A percentile compares a stretch with the other conserved stretches of the same genome.
phyloP scores from a whole-genome alignment of 805 yeast genomes.

The Pichia manshurica region DNA sequence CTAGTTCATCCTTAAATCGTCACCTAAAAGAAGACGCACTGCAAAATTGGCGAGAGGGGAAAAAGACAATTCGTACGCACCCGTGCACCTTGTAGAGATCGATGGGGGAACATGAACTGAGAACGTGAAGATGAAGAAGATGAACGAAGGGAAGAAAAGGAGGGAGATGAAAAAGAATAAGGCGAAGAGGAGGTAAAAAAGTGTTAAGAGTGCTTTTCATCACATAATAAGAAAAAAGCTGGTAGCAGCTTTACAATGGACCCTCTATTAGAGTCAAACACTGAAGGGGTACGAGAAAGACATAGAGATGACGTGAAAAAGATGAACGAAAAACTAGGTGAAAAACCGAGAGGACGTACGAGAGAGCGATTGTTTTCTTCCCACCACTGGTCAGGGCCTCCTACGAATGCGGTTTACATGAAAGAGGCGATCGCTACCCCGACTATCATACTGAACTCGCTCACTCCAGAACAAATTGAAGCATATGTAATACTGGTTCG shows the following conservation, averaged over 20 bases:
- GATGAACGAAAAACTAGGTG: neutral
- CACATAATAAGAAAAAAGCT: too few species aligned
- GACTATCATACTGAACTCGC: slow-evolving; percentile 22
- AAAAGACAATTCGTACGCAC: neutral
- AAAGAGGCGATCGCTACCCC: slow-evolving; percentile 14
- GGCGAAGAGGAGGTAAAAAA: neutral
- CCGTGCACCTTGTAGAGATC: too few species aligned
- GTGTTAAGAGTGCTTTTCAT: too few species aligned
- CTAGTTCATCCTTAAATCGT: too few species aligned
- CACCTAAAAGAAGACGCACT: too few species aligned
- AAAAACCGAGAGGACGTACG: neutral
- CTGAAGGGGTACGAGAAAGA: neutral
- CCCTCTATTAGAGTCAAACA: too few species aligned
- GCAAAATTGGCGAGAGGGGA: slow-evolving; percentile 1
- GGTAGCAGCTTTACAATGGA: too few species aligned
- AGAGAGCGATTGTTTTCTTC: neutral
- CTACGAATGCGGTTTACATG: slow-evolving; percentile 12
- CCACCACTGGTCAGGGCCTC: slow-evolving; percentile 16
- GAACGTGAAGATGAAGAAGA: too few species aligned
- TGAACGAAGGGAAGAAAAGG: neutral
- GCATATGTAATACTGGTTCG: slow-evolving; percentile 65
- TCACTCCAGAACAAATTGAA: slow-evolving; percentile 75
- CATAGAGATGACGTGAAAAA: neutral
- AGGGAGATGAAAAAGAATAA: neutral
- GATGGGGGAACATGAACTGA: too few species aligned